Base-by-base conservation (phyloP, 768 basidiomycete genomes). In the Suillus subaureus region DNA sequence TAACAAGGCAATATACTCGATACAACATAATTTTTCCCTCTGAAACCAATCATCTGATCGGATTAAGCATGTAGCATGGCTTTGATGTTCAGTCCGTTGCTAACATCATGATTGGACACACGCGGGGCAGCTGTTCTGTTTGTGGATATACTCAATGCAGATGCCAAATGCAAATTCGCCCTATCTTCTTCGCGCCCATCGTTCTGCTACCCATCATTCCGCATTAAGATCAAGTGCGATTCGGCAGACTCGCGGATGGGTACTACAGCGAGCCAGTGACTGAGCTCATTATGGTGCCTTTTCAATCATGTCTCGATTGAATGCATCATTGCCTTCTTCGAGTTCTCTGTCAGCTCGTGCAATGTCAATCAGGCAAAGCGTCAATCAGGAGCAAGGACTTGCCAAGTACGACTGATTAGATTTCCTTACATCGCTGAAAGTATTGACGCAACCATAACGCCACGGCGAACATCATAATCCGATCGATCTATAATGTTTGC, bases 341-440 rank as follows among this genome's bases (percentile, higher is more conserved):
- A 62, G 40, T 65, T 65, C 64, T 40, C 47, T 65, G 28, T 33
- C 58, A 61, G 39, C 21, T 62, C 39, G 23, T 65, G 12, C 39
- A 39, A 35, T 65, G 64, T 62, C 64, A 62, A 45, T 40, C 47
- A 33, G 45, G 61, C 61, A 61, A 65, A 33, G 26, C 35, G 23
- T 37, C 39, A 62, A 62, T 61, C 61, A 33, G 40, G 61, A 42
- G 23, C 39, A 47, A 43, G 12, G 35, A 45, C 61, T 40, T 42
- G 52, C 61, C 39, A 65, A 47, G 37, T 37, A 49, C 18, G 61
- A 61, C 40, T 47, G 52, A 43, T 62, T 62, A 54, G n/a, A 65
- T 66, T 52, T 26, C 31, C 54, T 64, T 35, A 28, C 62, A 31
- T 39, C 61, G n/a, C 28, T 64, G 16, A 26, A 61, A 51, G 45